A percentile compares a stretch with the other conserved stretches of the same genome.
These are phyloP conservation scores for Fonsecaea multimorphosa DNA, from an alignment of 2,329 filamentous ascomycete genomes.

Conservation along the genomic window DNA sequence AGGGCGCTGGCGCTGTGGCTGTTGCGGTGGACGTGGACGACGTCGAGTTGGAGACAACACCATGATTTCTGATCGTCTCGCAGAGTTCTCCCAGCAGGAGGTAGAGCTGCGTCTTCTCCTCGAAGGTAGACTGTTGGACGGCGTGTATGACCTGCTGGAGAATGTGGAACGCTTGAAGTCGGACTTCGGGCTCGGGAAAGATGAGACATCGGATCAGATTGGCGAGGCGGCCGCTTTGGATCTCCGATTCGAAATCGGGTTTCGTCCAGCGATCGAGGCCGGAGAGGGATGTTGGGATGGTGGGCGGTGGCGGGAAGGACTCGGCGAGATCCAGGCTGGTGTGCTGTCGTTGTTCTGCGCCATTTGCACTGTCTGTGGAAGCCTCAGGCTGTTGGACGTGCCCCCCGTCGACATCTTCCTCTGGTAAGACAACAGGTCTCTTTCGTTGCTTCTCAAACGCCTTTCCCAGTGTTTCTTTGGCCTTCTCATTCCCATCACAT, in stretches of 20 bases:
- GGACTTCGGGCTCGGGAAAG: slow-evolving; percentile 75
- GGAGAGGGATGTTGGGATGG: slow-evolving; percentile 51
- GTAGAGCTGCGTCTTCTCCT: slow-evolving; percentile 67
- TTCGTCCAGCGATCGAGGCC: slow-evolving; percentile 51
- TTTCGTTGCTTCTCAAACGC: slow-evolving; percentile 45
- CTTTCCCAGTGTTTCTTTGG: slow-evolving; percentile 45
- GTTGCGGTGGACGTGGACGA: slow-evolving; percentile 1
- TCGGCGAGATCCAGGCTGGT: slow-evolving; percentile 55
- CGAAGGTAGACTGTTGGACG: slow-evolving; percentile 68
- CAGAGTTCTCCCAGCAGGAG: slow-evolving; percentile 79
- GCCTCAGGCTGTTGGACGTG: slow-evolving; percentile 15
- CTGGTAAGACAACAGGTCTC: slow-evolving; percentile 19
- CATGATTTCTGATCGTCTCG: slow-evolving; percentile 62
- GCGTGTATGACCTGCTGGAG: slow-evolving; percentile 56
- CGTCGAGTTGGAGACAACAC: slow-evolving; percentile 5
- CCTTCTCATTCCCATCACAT: slow-evolving; percentile 47
- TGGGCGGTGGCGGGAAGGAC: slow-evolving; percentile 59
- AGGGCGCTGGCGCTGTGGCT: slow-evolving; percentile 64
- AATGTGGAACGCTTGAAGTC: slow-evolving; percentile 75
- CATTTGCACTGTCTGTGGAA: not conserved
- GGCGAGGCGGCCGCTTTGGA: slow-evolving; percentile 73
- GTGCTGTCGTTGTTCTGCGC: not conserved
- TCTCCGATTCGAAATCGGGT: slow-evolving; percentile 77
- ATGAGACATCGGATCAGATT: slow-evolving; percentile 76
- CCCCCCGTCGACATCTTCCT: not conserved